Evolutionary conservation across 495 filamentous ascomycete genomes (phyloP), one percentile per base, ranked within the genome.

Genomic region (Monascus purpureus): DNA sequence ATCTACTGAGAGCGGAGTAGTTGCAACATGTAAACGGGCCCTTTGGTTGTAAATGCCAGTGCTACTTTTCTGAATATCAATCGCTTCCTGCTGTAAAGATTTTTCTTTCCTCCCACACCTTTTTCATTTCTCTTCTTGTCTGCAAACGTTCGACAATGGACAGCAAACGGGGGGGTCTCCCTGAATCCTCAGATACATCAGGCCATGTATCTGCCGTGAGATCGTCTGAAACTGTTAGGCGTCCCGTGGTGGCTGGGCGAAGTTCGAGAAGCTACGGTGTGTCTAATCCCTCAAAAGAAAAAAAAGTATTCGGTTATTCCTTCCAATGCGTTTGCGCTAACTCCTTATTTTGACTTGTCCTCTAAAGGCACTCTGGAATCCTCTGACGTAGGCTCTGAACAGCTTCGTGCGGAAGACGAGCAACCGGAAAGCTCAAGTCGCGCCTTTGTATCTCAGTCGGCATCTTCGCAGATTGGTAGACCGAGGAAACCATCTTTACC

Each of bases 401-500:
- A 64, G 36, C 16, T 41, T 16, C 41, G 37, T 18, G 15, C 38
- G 8, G 46, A 54, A 14, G 61, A 63, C 19, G 39, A 29, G n/a
- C 51, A 53, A 27, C 49, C 47, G 4, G 57, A 63, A 16, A 40
- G 33, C 31, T 49, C 47, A 14, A 49, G 27, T 37, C 46, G 50
- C 29, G 30, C 40, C 3, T 38, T 35, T 32, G 39, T 25, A n/a
- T 49, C 44, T 47, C 74, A 70, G 9, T 53, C 75, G n/a, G 70
- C 72, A 26, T 61, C 75, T 31, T 56, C 65, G 29, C 65, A 65
- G 39, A 43, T 38, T 9, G 55, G 64, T 38, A 71, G 66, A 38
- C 63, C 73, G n/a, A 76, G 73, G 45, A 86, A 83, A 48, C 82
- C 81, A 8, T 47, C 67, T 14, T 70, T 85, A 53, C 47, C 70